Conservation (phyloP, 768 basidiomycete species). For the Suillus alpinus region DNA sequence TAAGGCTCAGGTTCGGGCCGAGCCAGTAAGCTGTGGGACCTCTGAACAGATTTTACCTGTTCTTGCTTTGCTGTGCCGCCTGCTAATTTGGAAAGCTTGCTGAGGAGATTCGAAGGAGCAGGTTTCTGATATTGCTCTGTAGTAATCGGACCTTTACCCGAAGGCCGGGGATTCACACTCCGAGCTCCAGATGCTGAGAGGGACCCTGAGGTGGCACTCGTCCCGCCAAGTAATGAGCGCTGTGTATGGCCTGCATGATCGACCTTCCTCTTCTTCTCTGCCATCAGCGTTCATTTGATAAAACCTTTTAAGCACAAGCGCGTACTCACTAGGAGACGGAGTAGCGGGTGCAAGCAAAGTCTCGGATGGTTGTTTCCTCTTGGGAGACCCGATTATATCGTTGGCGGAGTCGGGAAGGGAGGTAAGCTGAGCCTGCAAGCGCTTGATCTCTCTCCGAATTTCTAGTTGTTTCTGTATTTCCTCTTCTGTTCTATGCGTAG, state of each 20-base stretch:
- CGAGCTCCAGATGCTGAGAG: conserved; percentile 13
- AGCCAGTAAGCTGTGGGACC: conserved; percentile 25
- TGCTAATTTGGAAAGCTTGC: conserved; percentile 44
- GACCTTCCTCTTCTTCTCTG: conserved; percentile 45
- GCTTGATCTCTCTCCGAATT: conserved; percentile 52
- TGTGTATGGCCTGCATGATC: conserved; percentile 28
- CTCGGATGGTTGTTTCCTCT: conserved; percentile 43
- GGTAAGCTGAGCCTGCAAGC: conserved; percentile 52
- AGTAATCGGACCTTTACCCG: neutral
- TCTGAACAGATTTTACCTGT: conserved; percentile 24
- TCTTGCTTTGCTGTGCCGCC: conserved; percentile 16
- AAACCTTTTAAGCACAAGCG: neutral
- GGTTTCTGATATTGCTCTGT: conserved; percentile 27
- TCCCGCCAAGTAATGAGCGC: conserved; percentile 11
- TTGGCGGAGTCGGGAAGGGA: conserved; percentile 28
- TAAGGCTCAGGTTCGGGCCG: conserved; percentile 9
- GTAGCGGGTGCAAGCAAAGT: conserved; percentile 45
- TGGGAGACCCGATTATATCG: conserved; percentile 37
- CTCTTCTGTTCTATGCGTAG: conserved; percentile 37
- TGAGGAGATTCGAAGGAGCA: conserved; percentile 51
- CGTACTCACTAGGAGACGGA: conserved; percentile 65
- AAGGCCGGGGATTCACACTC: neutral
- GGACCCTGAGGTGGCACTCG: conserved; percentile 11
- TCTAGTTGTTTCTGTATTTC: conserved; percentile 45
- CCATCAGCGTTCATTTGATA: conserved; percentile 2